Evolutionary conservation across 495 filamentous ascomycete genomes (phyloP), one percentile per base, ranked within the genome.

Genomic region (Hypoxylon trugodes): DNA sequence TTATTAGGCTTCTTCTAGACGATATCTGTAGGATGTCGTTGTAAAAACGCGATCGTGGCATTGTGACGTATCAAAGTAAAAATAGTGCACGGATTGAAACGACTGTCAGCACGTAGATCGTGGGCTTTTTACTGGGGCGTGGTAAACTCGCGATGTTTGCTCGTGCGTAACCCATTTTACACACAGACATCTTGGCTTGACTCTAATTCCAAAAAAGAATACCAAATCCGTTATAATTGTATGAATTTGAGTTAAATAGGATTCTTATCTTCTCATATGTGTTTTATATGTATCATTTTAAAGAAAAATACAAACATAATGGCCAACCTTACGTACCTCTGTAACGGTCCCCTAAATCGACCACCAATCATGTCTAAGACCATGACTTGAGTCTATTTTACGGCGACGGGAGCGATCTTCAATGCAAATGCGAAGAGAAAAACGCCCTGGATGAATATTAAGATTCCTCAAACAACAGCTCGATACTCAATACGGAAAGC

Each of bases 391-490:
- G 61, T 65, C 40, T 65, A 65, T 59, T 43, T 65, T 19, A 15
- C 51, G 10, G 25, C 41, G 21, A 47, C 46, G 46, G 19, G 19
- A 53, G 54, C 35, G 28, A 52, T n/a, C 21, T 52, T 52, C 22
- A 25, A 6, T 35, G 21, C 8, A 9, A 18, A 21, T n/a, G 9
- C 10, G 19, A 49, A 59, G n/a, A 46, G 19, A 46, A 43, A 45
- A 49, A 55, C 45, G 35, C 51, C 56, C 37, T 61, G 24, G 33
- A 56, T 54, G 46, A 6, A 38, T 37, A 51, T 66, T 51, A 41
- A 56, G 63, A 56, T 60, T 52, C 56, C 45, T 45, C 63, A 51
- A 66, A 55, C 18, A 37, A 28, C 50, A 56, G 45, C 56, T 50
- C 45, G 45, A 52, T 19, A 15, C n/a, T 53, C 19, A 40, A 54